Evolutionary conservation across 1,284 basidiomycete species (phyloP).

Genomic region (Pseudozyma flocculosa): DNA sequence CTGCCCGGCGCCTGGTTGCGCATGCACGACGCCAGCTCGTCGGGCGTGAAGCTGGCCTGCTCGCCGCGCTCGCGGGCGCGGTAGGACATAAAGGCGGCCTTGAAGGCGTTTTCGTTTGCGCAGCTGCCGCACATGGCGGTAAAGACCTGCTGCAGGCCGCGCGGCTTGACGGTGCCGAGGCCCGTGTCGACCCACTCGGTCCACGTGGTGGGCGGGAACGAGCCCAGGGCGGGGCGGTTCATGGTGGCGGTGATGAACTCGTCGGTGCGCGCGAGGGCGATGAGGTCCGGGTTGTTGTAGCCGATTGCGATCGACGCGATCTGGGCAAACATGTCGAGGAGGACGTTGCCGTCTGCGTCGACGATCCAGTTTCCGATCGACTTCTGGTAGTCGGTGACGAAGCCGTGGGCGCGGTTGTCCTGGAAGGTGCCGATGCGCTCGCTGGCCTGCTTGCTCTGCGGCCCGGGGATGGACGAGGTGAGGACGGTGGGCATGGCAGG

Average conservation of each 20-base stretch:
- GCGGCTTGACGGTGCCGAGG: constrained; percentile 62
- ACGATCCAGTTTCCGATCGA: constrained; percentile 60
- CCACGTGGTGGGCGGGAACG: constrained; percentile 63
- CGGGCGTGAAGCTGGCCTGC: constrained; percentile 20
- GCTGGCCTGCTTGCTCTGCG: constrained; percentile 46
- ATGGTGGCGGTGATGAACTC: constrained; percentile 59
- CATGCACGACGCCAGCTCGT: constrained; percentile 61
- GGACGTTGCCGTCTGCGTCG: constrained; percentile 64
- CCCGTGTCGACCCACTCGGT: constrained; percentile 60
- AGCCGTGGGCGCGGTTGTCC: constrained; percentile 59
- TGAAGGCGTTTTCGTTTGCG: constrained; percentile 62
- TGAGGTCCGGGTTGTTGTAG: constrained; percentile 63
- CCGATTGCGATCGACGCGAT: constrained; percentile 58
- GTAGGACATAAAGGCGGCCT: constrained; percentile 64
- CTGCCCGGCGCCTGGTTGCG: constrained; percentile 62
- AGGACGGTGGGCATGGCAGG: constrained; percentile 42
- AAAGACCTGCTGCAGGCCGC: constrained; percentile 61
- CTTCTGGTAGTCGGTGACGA: constrained; percentile 60
- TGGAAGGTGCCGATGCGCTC: constrained; percentile 58
- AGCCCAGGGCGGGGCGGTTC: constrained; percentile 64
- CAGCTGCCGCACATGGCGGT: constrained; percentile 58
- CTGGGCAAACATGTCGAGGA: constrained; percentile 65
- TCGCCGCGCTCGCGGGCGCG: constrained; percentile 58
- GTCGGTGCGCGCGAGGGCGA: constrained; percentile 51
- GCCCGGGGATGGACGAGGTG: constrained; percentile 53